Percentiles rank a stretch among this genome's conserved stretches.
These are phyloP conservation scores for Fusarium temperatum DNA, from an alignment of 2,329 filamentous ascomycete genomes.

Conservation along the genomic window DNA sequence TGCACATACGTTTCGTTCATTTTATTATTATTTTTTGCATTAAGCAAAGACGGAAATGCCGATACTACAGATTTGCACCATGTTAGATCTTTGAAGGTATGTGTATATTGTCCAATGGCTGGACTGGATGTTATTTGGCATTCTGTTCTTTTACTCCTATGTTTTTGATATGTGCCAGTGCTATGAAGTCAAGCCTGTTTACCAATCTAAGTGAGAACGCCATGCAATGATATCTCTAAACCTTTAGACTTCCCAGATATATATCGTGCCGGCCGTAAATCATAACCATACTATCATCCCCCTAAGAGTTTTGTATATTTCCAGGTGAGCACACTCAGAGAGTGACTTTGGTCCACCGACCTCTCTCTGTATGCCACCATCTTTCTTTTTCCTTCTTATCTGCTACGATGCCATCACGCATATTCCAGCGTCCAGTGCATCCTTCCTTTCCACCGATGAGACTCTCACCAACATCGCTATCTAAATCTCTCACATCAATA, in stretches of 20 bases:
- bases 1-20: not conserved
- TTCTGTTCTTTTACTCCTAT: not conserved
- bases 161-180: slow-evolving; percentile 2
- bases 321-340: slow-evolving; percentile 15
- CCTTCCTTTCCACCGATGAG: slow-evolving; percentile 49
- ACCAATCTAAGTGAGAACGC: slow-evolving; percentile 8
- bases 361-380: slow-evolving; percentile 62
- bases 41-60: not conserved
- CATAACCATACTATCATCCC: slow-evolving; percentile 9
- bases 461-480: slow-evolving; percentile 59
- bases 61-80: not conserved
- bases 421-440: slow-evolving; percentile 60
- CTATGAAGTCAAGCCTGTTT: not conserved
- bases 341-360: slow-evolving; percentile 50
- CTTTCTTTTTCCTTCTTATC: slow-evolving; percentile 59
- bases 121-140: not conserved
- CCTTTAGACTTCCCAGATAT: not conserved
- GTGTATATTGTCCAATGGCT: not conserved
- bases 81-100: not conserved
- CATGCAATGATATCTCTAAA: not conserved
- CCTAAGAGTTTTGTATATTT: not conserved
- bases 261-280: slow-evolving; percentile 22
- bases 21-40: not conserved
- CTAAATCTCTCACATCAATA: slow-evolving; percentile 60
- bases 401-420: slow-evolving; percentile 46